Conservation (phyloP, 1,284 basidiomycete species). For the Afroboletus lepidellus region DNA sequence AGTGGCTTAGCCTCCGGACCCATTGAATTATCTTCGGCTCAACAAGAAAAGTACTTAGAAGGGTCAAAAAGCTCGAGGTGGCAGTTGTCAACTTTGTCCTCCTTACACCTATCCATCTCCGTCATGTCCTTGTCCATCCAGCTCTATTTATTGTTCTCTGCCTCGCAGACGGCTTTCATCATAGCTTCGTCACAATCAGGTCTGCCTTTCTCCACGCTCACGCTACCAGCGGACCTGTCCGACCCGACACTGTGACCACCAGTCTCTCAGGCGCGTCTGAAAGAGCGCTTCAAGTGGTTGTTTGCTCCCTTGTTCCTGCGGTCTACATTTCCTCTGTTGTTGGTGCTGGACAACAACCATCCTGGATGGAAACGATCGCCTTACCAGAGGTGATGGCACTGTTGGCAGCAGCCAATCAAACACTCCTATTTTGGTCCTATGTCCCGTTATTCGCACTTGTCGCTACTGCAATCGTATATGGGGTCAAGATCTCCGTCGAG, state of each 20-base stretch:
- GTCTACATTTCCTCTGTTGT: conserved; percentile 20
- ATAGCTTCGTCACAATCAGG: neutral
- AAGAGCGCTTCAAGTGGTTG: conserved; percentile 15
- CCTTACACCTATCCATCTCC: too few species aligned
- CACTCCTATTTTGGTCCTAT: neutral
- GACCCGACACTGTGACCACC: conserved; percentile 11
- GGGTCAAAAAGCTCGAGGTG: too few species aligned
- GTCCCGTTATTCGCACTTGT: neutral
- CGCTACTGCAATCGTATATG: neutral
- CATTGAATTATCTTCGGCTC: too few species aligned
- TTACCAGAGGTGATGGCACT: conserved; percentile 2
- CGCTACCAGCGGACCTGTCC: conserved; percentile 21
- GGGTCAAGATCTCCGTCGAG: neutral
- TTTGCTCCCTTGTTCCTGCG: neutral
- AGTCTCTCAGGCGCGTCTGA: conserved; percentile 11
- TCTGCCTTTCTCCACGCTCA: conserved; percentile 7
- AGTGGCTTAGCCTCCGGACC: too few species aligned
- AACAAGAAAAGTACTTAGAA: too few species aligned
- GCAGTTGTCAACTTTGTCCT: too few species aligned
- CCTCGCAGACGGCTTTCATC: neutral
- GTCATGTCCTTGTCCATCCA: conserved; percentile 11
- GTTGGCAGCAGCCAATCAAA: neutral
- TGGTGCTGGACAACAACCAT: conserved; percentile 21
- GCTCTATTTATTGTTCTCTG: conserved; percentile 15
- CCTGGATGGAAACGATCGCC: conserved; percentile 19